phyloP scores from a whole-genome alignment of 163 green algal species.

The Chloromonas sp. region DNA sequence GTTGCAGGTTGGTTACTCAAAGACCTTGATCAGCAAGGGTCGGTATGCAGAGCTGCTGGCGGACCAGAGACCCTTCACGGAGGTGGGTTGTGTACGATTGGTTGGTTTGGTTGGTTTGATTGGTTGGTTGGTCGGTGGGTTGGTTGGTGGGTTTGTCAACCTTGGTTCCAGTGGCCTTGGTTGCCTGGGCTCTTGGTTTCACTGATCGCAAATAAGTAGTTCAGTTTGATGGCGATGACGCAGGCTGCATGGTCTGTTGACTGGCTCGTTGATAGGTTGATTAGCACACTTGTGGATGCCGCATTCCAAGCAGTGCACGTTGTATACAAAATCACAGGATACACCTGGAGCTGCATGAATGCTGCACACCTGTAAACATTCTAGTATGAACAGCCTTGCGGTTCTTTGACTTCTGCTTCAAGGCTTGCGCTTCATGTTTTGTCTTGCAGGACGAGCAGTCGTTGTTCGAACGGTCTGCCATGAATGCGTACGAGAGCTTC shows the following conservation, averaged over 20 bases:
- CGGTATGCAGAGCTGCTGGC: constrained; percentile 79
- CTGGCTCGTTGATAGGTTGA: no score
- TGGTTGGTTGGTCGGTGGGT: not conserved
- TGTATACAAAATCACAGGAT: no score
- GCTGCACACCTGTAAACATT: no score
- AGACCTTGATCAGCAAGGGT: constrained; percentile 65
- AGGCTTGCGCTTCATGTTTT: not conserved
- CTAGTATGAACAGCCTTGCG: no score
- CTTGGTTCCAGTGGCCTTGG: not conserved
- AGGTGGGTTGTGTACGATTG: not conserved
- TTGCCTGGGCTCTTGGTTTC: not conserved
- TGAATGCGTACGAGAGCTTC: constrained; percentile 65
- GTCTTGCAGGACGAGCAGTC: constrained; percentile 59
- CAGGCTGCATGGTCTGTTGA: no score
- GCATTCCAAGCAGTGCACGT: no score
- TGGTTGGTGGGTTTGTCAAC: not conserved
- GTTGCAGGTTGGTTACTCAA: constrained; percentile 49
- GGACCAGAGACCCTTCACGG: constrained; percentile 55
- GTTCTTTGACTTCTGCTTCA: not conserved
- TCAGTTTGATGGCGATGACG: no score
- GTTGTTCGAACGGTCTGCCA: constrained; percentile 67
- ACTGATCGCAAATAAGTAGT: not conserved
- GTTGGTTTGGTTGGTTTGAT: not conserved
- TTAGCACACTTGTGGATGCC: no score
- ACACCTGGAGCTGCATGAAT: no score